These are phyloP conservation scores for Fomitopsis schrenkii DNA, from an alignment of 1,284 basidiomycete genomes.

Conservation along the genomic window DNA sequence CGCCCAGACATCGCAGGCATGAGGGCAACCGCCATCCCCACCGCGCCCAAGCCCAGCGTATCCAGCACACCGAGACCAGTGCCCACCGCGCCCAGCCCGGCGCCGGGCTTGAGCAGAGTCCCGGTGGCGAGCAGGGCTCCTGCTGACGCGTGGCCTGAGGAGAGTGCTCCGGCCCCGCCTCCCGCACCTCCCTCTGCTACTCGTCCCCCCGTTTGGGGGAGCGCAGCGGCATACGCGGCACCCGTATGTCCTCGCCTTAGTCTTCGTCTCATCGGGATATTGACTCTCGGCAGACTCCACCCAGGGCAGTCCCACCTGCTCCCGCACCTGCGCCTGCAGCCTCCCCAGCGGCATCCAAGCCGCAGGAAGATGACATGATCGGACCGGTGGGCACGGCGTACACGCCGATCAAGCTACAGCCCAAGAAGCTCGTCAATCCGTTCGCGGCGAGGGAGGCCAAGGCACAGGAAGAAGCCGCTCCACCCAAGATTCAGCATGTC, in stretches of 20 bases:
- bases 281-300: not conserved
- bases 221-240: conserved; percentile 15
- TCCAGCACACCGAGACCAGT: conserved; percentile 40
- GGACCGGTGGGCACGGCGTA: conserved; percentile 83
- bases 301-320: conserved; percentile 20
- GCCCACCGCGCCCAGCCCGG: conserved; percentile 38
- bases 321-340: conserved; percentile 34
- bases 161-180: conserved; percentile 31
- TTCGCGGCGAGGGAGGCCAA: conserved; percentile 63
- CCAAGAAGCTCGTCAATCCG: conserved; percentile 83
- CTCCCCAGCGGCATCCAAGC: conserved; percentile 57
- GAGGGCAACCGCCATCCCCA: conserved; percentile 33
- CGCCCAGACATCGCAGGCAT: conserved; percentile 64
- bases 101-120: conserved; percentile 25
- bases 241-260: not conserved
- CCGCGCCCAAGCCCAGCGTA: conserved; percentile 30
- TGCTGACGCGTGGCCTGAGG: conserved; percentile 57
- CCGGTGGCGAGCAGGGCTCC: conserved; percentile 31
- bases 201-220: conserved; percentile 35
- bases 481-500: conserved; percentile 18
- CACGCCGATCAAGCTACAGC: conserved; percentile 82
- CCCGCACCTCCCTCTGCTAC: conserved; percentile 45
- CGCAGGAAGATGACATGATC: conserved; percentile 75
- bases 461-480: conserved; percentile 27
- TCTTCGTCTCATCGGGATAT: not conserved